Evolutionary conservation across 176 grass and related monocot species (phyloP), one percentile per base, ranked within the genome.

Genomic region (Panicum miliaceum): DNA sequence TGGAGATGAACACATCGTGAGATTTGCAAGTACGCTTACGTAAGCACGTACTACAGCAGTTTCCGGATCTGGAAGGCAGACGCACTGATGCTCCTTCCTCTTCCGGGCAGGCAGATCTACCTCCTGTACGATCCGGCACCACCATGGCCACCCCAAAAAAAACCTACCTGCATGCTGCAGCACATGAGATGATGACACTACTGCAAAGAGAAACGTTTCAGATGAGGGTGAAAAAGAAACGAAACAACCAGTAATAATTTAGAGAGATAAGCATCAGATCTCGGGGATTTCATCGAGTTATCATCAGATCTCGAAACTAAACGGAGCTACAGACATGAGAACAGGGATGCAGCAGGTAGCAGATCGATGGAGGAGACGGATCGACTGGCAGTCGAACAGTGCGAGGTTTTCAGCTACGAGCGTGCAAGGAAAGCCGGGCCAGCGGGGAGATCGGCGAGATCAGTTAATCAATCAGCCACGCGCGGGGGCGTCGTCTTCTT

Each of bases 61-160:
- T 88, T 23, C 73, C 80, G 83, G 86, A 88, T 88, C 81, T 79
- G 74, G 86, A 63, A 83, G 53, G 64, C 63, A 82, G 54, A 36
- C 29, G 73, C 86, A 51, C 43, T 42, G 65, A 83, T 4, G 53
- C 19, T 45, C 15, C 35, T 72, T 83, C 74, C 81, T 19, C 57
- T 78, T 81, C 74, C 0, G 57, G 73, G 46, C 36, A 84, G 74
- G 65, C 64, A 88, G 74, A 84, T 84, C 81, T 88, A 65, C 46
- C 25, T 45, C 15, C 41, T 69, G 53, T 6, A 71, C 20, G 13
- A 36, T 38, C 18, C 54, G 19, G 20, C 56, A 63, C 45, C 76
- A 62, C 86, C 81, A 84, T 88, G 81, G 35, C 65, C 45, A 25
- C 14, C 79, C 63, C 43, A n/a, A n/a, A 22, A 26, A 34, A 58